phyloP scores from a whole-genome alignment of 2,329 filamentous ascomycete species.

The Bipolaris cookei region DNA sequence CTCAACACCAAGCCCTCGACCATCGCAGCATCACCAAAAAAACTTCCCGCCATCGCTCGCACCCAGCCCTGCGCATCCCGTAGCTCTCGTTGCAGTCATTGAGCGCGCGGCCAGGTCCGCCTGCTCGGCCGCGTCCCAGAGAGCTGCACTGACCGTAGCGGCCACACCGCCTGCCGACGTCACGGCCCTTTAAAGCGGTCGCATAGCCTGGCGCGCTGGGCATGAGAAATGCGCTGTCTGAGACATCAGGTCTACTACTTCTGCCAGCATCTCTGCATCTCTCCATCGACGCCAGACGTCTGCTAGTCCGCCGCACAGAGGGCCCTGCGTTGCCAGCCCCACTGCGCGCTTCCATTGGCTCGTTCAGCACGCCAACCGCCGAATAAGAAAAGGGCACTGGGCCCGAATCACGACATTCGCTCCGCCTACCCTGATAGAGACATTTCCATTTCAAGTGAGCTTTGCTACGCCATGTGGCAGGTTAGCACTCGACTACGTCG shows the following conservation, averaged over 20 bases:
- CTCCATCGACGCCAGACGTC: slow-evolving; percentile 44
- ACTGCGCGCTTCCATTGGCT: slow-evolving; percentile 44
- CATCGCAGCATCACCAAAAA: slow-evolving; percentile 20
- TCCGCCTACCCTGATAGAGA: slow-evolving; percentile 43
- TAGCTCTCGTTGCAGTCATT: background rate
- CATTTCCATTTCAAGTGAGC: slow-evolving; percentile 34
- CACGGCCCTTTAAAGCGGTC: slow-evolving; percentile 43
- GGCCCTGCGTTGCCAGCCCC: slow-evolving; percentile 42
- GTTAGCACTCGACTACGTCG: slow-evolving; percentile 17
- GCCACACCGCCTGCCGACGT: slow-evolving; percentile 49
- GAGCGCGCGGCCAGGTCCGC: slow-evolving; percentile 32
- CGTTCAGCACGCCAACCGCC: slow-evolving; percentile 28
- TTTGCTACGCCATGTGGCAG: slow-evolving; percentile 30
- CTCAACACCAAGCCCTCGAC: slow-evolving; percentile 23
- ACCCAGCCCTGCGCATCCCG: slow-evolving; percentile 13
- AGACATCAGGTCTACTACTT: slow-evolving; percentile 33
- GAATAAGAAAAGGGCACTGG: slow-evolving; percentile 42
- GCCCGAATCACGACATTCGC: slow-evolving; percentile 35
- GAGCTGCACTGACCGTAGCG: slow-evolving; percentile 47
- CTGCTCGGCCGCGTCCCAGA: slow-evolving; percentile 37
- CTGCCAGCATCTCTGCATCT: slow-evolving; percentile 41
- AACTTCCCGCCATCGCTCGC: too few relatives aligned
- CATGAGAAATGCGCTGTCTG: slow-evolving; percentile 47
- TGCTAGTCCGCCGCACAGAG: slow-evolving; percentile 41
- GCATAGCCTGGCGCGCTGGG: slow-evolving; percentile 35